Base-by-base conservation (phyloP, 2,329 filamentous ascomycete species). In the Exophiala dermatitidis region DNA sequence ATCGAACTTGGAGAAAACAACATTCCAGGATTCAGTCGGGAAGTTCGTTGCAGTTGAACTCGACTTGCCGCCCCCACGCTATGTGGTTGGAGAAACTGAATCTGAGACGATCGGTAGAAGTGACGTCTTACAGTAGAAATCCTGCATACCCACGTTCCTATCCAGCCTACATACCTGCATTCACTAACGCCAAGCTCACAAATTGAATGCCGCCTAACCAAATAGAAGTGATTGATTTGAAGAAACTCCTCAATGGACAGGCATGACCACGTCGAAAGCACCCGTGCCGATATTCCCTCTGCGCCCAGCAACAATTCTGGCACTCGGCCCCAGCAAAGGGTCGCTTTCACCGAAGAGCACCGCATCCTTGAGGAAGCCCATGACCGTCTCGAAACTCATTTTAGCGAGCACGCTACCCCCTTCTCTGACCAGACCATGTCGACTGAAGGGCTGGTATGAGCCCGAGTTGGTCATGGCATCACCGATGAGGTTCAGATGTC, bases 301-400 rank as follows among this genome's bases (percentile, higher is more conserved):
- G 65, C 83, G 81, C 10, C 94, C 93, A 67, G 93, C 84, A 46
- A 97, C 90, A 64, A 98, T 87, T 54, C 91, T 81, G 58, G 88
- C 85, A 69, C 86, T 93, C 0, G 94, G 93, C 56, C 86, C 90
- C 55, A 79, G 82, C 56, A 98, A 74, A 64, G 93, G 86, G 69
- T 98, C 93, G 78, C 83, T 88, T 69, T 97, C 93, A 46, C 88
- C 84, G 65, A 95, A 89, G 53, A 94, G 75, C 29, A 96, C 85
- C 1, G 93, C 90, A 67, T 97, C 93, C 69, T 87, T 90, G 65
- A 98, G 77, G 76, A 96, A 96, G 0, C 86, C 85, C 37, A 97
- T 80, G 2, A 93, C 98, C 3, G 93, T 98, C 79, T 98, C 93
- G 73, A 97, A 98, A 69, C 88, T 95, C 91, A 97, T 97, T 79